A percentile compares a stretch with the other conserved stretches of the same genome.
phyloP scores from a whole-genome alignment of 768 basidiomycete genomes.

The Erythrobasidium yunnanense region DNA sequence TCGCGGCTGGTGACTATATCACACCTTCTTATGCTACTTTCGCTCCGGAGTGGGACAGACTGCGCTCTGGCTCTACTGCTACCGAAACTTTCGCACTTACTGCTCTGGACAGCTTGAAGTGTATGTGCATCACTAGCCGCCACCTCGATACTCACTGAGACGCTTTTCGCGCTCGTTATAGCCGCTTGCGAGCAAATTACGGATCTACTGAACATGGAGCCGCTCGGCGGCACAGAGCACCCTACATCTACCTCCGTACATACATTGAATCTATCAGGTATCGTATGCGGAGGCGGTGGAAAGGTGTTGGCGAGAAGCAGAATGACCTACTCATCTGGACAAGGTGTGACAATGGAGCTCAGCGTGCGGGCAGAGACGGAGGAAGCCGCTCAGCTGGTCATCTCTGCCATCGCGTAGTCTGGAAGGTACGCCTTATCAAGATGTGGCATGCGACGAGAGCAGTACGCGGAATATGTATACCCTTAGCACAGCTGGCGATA shows the following conservation, averaged over 20 bases:
- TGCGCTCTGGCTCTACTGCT: slow-evolving; percentile 62
- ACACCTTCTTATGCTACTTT: slow-evolving; percentile 89
- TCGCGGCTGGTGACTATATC: slow-evolving; percentile 89
- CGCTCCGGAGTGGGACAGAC: slow-evolving; percentile 85
- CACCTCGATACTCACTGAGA: neutral
- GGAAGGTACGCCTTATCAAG: neutral
- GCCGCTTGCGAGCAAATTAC: slow-evolving; percentile 93
- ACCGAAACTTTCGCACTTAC: slow-evolving; percentile 90
- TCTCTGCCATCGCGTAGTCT: slow-evolving; percentile 64
- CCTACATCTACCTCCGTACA: slow-evolving; percentile 78
- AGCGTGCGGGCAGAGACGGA: slow-evolving; percentile 83
- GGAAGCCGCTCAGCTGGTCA: slow-evolving; percentile 71
- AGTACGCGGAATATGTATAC: no score
- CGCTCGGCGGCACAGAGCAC: slow-evolving; percentile 77
- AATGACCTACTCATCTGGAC: slow-evolving; percentile 83
- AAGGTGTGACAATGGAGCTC: slow-evolving; percentile 86
- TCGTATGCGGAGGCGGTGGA: slow-evolving; percentile 85
- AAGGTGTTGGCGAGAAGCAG: slow-evolving; percentile 87
- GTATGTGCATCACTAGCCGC: slow-evolving; percentile 46
- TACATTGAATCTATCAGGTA: slow-evolving; percentile 81
- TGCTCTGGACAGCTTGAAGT: slow-evolving; percentile 85
- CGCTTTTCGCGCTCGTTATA: no score
- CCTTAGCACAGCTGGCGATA: no score
- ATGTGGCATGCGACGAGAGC: neutral
- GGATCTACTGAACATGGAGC: slow-evolving; percentile 93